These are phyloP conservation scores for Aureobasidium sp. DNA, from an alignment of 2,329 filamentous ascomycete species.

Conservation along the genomic window DNA sequence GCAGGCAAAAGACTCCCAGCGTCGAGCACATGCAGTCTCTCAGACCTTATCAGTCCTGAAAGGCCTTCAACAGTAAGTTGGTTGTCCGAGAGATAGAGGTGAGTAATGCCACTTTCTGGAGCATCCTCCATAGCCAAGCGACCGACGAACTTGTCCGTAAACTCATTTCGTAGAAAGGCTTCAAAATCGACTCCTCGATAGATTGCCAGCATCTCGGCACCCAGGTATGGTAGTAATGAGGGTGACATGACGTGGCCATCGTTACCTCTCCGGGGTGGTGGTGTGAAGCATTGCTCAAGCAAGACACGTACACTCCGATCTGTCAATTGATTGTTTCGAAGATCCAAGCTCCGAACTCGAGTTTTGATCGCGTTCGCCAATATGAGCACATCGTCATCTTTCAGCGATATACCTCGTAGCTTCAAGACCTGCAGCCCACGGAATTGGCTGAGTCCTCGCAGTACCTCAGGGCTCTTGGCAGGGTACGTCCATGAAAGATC, in stretches of 20 bases:
- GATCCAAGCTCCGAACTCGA: slow-evolving; percentile 49
- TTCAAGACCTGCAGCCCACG: slow-evolving; percentile 51
- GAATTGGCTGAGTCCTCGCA: slow-evolving; percentile 41
- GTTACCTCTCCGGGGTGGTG: slow-evolving; percentile 2
- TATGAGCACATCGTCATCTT: slow-evolving; percentile 46
- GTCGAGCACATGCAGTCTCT: slow-evolving; percentile 49
- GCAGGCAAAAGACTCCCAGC: slow-evolving; percentile 41
- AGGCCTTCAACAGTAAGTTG: slow-evolving; percentile 49
- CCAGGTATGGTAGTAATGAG: slow-evolving; percentile 30
- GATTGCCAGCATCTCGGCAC: slow-evolving; percentile 32
- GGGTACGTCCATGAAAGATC: slow-evolving; percentile 46
- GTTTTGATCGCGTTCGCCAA: slow-evolving; percentile 46
- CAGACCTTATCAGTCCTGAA: slow-evolving; percentile 45
- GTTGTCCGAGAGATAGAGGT: slow-evolving; percentile 53
- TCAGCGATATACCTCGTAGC: slow-evolving; percentile 46
- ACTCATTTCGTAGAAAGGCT: slow-evolving; percentile 41
- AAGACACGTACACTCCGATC: slow-evolving; percentile 48
- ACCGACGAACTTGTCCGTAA: slow-evolving; percentile 44
- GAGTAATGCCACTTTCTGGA: slow-evolving; percentile 49
- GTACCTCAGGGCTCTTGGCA: slow-evolving; percentile 32
- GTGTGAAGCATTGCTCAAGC: slow-evolving; percentile 44
- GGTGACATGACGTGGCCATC: slow-evolving; percentile 18
- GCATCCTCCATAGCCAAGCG: slow-evolving; percentile 50
- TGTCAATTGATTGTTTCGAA: slow-evolving; percentile 51
- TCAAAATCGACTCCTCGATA: slow-evolving; percentile 45